Evolutionary conservation across 176 grass and related monocot genomes (phyloP).

Genomic region (Thinopyrum elongatum): DNA sequence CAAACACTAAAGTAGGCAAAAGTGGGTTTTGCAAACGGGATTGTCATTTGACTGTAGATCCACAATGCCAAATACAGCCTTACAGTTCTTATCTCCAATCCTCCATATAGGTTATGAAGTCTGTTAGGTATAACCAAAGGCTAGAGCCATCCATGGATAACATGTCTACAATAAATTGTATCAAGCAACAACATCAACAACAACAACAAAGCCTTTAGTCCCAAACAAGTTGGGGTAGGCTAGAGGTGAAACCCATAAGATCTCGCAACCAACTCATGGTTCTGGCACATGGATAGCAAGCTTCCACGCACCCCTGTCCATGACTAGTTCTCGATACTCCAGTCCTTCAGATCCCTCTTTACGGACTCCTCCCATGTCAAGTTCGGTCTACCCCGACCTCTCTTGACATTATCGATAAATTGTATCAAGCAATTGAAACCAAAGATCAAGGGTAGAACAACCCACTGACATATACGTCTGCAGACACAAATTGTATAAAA

Average conservation of each 20-base stretch:
- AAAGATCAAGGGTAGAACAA: neutral
- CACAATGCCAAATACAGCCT: neutral
- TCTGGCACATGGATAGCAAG: too few relatives aligned
- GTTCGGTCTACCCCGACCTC: too few relatives aligned
- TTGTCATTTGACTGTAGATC: neutral
- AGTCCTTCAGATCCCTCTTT: too few relatives aligned
- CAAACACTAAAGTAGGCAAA: neutral
- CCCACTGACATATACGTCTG: neutral
- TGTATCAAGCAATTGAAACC: neutral
- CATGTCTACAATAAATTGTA: neutral
- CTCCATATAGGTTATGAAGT: conserved; percentile 14
- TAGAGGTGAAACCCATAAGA: too few relatives aligned
- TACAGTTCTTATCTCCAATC: neutral
- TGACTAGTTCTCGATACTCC: too few relatives aligned
- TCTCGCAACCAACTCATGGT: too few relatives aligned
- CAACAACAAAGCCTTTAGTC: too few relatives aligned
- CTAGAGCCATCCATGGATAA: neutral
- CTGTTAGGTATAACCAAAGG: neutral
- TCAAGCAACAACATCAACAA: too few relatives aligned
- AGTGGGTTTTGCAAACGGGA: neutral
- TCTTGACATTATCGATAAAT: too few relatives aligned
- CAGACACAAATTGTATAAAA: neutral
- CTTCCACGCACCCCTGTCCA: too few relatives aligned
- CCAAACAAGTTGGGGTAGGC: too few relatives aligned
- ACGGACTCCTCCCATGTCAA: too few relatives aligned